These are phyloP conservation scores for Cadophora luteo-olivacea DNA, from an alignment of 2,329 filamentous ascomycete species.

Conservation along the genomic window DNA sequence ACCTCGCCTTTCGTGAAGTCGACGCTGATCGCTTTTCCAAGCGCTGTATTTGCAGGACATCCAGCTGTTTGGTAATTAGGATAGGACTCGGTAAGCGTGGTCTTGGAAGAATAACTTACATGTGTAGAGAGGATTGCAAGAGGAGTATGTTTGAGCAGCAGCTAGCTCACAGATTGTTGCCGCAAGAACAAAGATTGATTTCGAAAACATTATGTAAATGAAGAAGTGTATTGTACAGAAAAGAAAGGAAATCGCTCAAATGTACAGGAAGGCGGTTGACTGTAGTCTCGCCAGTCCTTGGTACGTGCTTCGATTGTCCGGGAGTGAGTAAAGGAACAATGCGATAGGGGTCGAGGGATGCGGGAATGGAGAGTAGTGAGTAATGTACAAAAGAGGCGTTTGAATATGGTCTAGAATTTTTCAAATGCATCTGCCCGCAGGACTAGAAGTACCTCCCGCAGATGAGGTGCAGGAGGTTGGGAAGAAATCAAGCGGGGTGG, in stretches of 20 bases:
- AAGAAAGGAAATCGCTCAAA: slow-evolving; percentile 24
- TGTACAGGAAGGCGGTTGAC: neutral
- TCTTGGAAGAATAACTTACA: slow-evolving; percentile 41
- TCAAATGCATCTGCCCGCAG: slow-evolving; percentile 9
- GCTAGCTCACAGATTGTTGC: slow-evolving; percentile 31
- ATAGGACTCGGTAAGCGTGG: neutral
- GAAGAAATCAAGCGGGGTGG: slow-evolving; percentile 3
- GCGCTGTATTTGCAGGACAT: slow-evolving; percentile 79
- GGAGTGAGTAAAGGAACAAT: neutral
- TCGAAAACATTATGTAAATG: slow-evolving; percentile 40
- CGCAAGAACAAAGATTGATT: slow-evolving; percentile 32
- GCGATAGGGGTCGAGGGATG: slow-evolving; percentile 5
- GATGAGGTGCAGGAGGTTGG: slow-evolving; percentile 12
- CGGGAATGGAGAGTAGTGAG: neutral
- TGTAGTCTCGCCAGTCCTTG: neutral
- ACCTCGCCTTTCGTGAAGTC: slow-evolving; percentile 83
- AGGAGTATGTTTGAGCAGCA: slow-evolving; percentile 59
- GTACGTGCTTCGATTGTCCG: neutral
- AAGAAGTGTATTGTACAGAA: slow-evolving; percentile 29
- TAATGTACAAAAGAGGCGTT: slow-evolving; percentile 13
- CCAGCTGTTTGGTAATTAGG: slow-evolving; percentile 49
- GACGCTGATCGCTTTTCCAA: slow-evolving; percentile 82
- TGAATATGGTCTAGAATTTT: slow-evolving; percentile 13
- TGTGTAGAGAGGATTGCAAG: slow-evolving; percentile 58
- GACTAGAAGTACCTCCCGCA: slow-evolving; percentile 12